These are phyloP conservation scores for Paramecium biaurelia DNA, from an alignment of 73 alveolate genomes.

Conservation along the genomic window DNA sequence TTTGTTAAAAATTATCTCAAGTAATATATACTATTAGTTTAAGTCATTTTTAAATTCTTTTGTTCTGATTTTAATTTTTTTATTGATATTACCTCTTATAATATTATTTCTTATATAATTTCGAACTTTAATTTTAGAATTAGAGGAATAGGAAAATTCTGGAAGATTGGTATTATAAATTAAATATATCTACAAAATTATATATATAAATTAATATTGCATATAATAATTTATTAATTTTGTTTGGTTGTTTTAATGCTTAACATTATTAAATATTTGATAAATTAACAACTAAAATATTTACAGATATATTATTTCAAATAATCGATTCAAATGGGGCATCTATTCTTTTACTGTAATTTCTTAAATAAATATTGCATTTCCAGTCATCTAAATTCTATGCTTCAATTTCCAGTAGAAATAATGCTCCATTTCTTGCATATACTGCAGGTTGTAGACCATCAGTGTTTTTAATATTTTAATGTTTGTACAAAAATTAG, in stretches of 20 bases:
- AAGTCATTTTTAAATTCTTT: neutral
- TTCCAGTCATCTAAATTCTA: neutral
- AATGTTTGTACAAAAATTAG: neutral
- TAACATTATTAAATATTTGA: neutral
- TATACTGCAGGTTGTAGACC: neutral
- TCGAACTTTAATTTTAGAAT: neutral
- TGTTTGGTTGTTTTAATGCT: neutral
- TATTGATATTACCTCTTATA: neutral
- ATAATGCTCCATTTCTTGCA: slow-evolving; percentile 44
- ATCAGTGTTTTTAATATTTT: neutral
- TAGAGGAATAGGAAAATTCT: neutral
- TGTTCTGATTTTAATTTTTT: neutral
- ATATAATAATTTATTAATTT: neutral
- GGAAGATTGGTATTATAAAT: neutral
- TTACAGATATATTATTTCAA: neutral
- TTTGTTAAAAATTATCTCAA: neutral
- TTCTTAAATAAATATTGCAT: neutral
- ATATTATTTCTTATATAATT: neutral
- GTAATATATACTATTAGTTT: neutral
- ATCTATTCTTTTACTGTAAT: neutral
- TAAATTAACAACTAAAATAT: neutral
- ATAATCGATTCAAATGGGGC: slow-evolving; percentile 36
- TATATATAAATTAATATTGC: neutral
- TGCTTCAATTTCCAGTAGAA: neutral
- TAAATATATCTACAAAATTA: neutral